Evolutionary conservation across 176 grass and related monocot genomes (phyloP).

Genomic region (Stipa capillata): DNA sequence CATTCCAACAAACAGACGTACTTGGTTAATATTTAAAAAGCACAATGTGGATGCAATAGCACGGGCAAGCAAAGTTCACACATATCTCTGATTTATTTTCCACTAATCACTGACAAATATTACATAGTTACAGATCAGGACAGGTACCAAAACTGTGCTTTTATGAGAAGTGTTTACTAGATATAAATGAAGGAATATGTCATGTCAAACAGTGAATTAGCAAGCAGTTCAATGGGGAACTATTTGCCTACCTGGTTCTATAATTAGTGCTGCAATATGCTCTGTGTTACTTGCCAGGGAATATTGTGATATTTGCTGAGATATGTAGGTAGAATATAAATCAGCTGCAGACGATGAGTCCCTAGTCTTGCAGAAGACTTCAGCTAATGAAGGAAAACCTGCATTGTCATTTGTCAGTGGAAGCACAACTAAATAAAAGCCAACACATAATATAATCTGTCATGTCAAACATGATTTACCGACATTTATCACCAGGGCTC

Average conservation of each 20-base stretch:
- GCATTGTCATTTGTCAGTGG: slow-evolving; percentile 18
- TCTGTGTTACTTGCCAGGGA: slow-evolving; percentile 22
- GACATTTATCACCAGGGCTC: slow-evolving; percentile 40
- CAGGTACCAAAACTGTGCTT: background rate
- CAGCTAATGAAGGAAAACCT: slow-evolving; percentile 65
- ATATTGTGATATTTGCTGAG: slow-evolving; percentile 50
- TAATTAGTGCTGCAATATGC: slow-evolving; percentile 70
- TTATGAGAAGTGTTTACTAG: background rate
- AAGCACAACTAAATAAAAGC: slow-evolving; percentile 15
- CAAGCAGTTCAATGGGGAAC: background rate
- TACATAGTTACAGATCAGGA: background rate
- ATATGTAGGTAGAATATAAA: slow-evolving; percentile 58
- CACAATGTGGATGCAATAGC: background rate
- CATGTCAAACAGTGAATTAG: background rate
- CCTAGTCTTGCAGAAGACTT: slow-evolving; percentile 57
- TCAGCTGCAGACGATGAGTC: slow-evolving; percentile 44
- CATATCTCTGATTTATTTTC: background rate
- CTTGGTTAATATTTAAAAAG: background rate
- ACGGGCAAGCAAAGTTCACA: background rate
- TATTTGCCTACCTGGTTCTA: slow-evolving; percentile 70
- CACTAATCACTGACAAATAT: background rate
- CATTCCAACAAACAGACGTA: background rate
- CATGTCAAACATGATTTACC: slow-evolving; percentile 36
- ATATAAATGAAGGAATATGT: background rate
- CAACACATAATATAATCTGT: slow-evolving; percentile 7